Evolutionary conservation across 257 asterid species (phyloP), one percentile per base, ranked within the genome.

Genomic region (Anisodus acutangulus): DNA sequence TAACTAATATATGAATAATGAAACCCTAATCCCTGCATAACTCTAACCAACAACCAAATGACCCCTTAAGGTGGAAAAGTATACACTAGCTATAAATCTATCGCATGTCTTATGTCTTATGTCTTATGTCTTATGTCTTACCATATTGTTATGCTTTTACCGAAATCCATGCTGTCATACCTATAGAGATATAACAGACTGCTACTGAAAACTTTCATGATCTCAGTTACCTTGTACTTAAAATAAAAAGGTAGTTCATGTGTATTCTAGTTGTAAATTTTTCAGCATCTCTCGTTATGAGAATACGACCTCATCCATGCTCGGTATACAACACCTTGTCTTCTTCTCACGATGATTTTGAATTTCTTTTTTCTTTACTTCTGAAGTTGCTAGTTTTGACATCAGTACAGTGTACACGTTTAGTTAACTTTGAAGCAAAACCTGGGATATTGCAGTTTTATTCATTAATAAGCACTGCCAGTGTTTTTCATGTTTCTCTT

Each of bases 241-340:
- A 19, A 72, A 47, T 39, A 47, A 51, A 72, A 72, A 72, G 17
- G 80, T 72, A 45, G 59, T 19, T 51, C 17, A 31, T 74, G 62
- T 51, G 3, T 26, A 76, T 51, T 22, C 26, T 51, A 1, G 62
- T 51, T 26, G 45, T 76, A 51, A 76, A 12, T 22, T 22, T 76
- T 17, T 26, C 0, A 4, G 1, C 63, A 76, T 76, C 62, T 12
- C 80, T 1, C 22, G 13, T 74, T 22, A 49, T 0, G 62, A 72
- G 63, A 74, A 12, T 43, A 12, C 4, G 2, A 51, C 22, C 43
- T 51, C 62, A 51, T 51, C 81, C 63, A 51, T 4, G 45, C 45
- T 72, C 43, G 12, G 45, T 31, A 12, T 76, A 76, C 31, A 62
- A 22, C 13, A 76, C 81, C 55, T 76, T 26, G 81, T 51, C 59